phyloP scores from a whole-genome alignment of 257 asterid species.

The Salvia rosmarinus region DNA sequence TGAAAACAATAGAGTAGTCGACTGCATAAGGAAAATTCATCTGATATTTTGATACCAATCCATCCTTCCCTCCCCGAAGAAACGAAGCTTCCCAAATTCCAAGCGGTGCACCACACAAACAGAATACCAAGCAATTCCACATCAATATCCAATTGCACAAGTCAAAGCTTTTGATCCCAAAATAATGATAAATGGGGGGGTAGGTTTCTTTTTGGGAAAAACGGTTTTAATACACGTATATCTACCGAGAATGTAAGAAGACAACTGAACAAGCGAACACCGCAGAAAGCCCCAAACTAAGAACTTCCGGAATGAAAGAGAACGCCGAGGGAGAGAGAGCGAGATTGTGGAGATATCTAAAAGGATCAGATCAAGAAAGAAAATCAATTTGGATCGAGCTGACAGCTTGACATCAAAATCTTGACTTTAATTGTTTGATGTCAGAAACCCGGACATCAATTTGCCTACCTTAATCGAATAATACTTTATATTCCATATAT shows the following conservation, averaged over 20 bases:
- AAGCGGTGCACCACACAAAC: conserved; percentile 7
- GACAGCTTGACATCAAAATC: too few relatives aligned
- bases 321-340: conserved; percentile 4
- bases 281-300: conserved; percentile 4
- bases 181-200: neutral
- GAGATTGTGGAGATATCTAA: neutral
- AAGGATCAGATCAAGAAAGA: conserved; percentile 34
- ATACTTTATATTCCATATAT: too few relatives aligned
- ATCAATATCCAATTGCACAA: conserved; percentile 4
- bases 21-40: neutral
- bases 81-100: neutral
- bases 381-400: conserved; percentile 11
- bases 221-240: neutral
- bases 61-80: conserved; percentile 14
- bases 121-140: neutral
- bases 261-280: neutral
- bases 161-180: conserved; percentile 4
- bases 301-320: neutral
- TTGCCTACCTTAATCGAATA: too few relatives aligned
- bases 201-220: neutral
- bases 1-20: neutral
- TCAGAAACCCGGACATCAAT: too few relatives aligned
- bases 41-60: conserved; percentile 32
- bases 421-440: too few relatives aligned
- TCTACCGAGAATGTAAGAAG: conserved; percentile 13